A percentile compares a stretch with the other conserved stretches of the same genome.
phyloP scores from a whole-genome alignment of 2,329 filamentous ascomycete species.

The Diaporthe sp. region DNA sequence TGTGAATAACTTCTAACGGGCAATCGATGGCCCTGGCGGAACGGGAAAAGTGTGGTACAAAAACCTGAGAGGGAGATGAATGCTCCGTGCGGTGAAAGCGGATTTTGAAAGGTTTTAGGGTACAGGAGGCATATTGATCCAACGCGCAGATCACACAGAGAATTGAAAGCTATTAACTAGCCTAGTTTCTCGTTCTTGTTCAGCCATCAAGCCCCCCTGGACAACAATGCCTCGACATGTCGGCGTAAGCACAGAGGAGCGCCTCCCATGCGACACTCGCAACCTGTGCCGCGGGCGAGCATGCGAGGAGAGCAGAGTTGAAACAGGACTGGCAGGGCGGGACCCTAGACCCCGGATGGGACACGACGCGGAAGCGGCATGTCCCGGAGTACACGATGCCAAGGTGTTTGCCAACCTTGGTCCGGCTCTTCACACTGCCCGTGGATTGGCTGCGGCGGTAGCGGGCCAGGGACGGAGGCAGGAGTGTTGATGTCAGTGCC shows the following conservation, averaged over 20 bases:
- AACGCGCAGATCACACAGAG: background rate
- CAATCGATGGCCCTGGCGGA: background rate
- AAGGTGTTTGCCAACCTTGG: background rate
- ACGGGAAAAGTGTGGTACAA: background rate
- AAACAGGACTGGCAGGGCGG: slow-evolving; percentile 15
- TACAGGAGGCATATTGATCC: background rate
- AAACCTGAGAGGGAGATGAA: no score
- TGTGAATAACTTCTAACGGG: no score
- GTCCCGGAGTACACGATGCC: slow-evolving; percentile 14
- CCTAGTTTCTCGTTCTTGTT: background rate
- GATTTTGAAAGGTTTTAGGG: no score
- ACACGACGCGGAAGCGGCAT: slow-evolving; percentile 7
- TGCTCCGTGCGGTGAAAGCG: no score
- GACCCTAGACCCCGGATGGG: slow-evolving; percentile 17
- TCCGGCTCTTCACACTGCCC: background rate
- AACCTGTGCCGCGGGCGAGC: background rate
- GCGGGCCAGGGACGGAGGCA: background rate
- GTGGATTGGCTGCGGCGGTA: background rate
- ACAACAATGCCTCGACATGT: background rate
- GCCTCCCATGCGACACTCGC: background rate
- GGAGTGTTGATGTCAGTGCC: background rate
- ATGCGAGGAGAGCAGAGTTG: slow-evolving; percentile 20
- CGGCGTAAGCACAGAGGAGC: background rate
- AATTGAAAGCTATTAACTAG: background rate
- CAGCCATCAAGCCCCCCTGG: background rate